Percentiles rank a stretch among this genome's conserved stretches.
Evolutionary conservation across 805 yeast species (phyloP).

Genomic region (Scheffersomyces lignosus): DNA sequence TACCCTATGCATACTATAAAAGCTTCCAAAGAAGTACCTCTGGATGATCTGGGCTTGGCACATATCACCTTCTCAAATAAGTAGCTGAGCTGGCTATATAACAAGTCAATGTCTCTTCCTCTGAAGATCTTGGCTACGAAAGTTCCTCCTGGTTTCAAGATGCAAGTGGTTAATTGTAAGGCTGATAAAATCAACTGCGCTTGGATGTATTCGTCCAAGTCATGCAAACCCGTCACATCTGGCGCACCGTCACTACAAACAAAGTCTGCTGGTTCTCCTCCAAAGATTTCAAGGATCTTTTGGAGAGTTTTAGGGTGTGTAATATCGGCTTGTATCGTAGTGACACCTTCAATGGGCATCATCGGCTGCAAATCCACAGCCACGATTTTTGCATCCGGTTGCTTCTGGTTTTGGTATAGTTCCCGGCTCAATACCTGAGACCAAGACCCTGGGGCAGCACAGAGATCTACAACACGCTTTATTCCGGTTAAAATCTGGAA

Average conservation of each 20-base stretch:
- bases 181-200: conserved; percentile 93
- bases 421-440: conserved; percentile 86
- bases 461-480: conserved; percentile 85
- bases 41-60: conserved; percentile 93
- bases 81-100: conserved; percentile 89
- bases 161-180: conserved; percentile 84
- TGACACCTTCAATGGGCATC: conserved; percentile 93
- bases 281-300: conserved; percentile 75
- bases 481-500: conserved; percentile 77
- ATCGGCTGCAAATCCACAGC: conserved; percentile 97
- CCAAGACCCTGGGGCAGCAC: conserved; percentile 99
- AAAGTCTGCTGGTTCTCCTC: conserved; percentile 91
- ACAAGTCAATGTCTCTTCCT: conserved; percentile 91
- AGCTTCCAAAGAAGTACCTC: conserved; percentile 93
- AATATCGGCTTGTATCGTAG: conserved; percentile 91
- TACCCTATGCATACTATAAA: conserved; percentile 91
- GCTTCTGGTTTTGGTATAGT: conserved; percentile 45
- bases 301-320: conserved; percentile 90
- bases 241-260: conserved; percentile 99
- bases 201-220: conserved; percentile 94
- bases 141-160: conserved; percentile 84
- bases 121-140: conserved; percentile 96
- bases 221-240: conserved; percentile 96
- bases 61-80: conserved; percentile 86
- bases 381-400: conserved; percentile 65